Percentiles rank a stretch among this genome's conserved stretches.
These are phyloP conservation scores for Kuraishia borneana DNA, from an alignment of 805 yeast species.

Conservation along the genomic window DNA sequence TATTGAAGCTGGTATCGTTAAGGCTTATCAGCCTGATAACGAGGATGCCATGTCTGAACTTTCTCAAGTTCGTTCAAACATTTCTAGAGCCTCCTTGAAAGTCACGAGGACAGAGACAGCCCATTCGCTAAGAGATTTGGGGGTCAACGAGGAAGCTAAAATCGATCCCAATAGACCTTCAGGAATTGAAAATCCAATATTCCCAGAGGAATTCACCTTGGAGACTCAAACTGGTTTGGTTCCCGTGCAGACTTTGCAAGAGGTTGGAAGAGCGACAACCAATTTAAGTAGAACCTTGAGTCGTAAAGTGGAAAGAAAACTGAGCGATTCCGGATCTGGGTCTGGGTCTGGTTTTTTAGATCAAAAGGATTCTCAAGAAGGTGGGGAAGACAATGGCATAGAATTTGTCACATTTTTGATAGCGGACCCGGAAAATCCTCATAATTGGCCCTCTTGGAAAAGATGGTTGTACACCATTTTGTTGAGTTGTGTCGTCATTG, in stretches of 20 bases:
- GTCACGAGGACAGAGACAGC: conserved; percentile 61
- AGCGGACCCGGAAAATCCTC: conserved; percentile 84
- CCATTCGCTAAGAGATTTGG: conserved; percentile 53
- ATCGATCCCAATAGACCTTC: conserved; percentile 49
- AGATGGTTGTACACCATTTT: conserved; percentile 62
- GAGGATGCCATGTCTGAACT: conserved; percentile 36
- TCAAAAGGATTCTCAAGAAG: conserved; percentile 11
- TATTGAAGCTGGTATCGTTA: conserved; percentile 8
- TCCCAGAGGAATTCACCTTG: conserved; percentile 86
- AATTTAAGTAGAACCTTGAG: conserved; percentile 8
- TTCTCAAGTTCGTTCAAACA: conserved; percentile 12
- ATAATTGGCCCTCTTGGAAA: conserved; percentile 54
- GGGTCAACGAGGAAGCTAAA: conserved; percentile 44
- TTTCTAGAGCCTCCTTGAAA: conserved; percentile 23
- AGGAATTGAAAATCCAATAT: conserved; percentile 50
- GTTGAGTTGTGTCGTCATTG: conserved; percentile 63
- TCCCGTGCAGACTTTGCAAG: conserved; percentile 61
- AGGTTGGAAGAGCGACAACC: conserved; percentile 42
- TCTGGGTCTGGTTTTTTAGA: conserved; percentile 15
- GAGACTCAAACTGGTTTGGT: conserved; percentile 87
- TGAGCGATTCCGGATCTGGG: conserved; percentile 11
- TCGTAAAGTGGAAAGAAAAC: conserved; percentile 7
- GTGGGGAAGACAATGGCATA: conserved; percentile 42
- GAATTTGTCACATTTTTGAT: conserved; percentile 77
- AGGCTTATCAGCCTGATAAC: conserved; percentile 26